Conservation (phyloP, 192 early-diverging fungal species). For the Gaertneriomyces semiglobifer region DNA sequence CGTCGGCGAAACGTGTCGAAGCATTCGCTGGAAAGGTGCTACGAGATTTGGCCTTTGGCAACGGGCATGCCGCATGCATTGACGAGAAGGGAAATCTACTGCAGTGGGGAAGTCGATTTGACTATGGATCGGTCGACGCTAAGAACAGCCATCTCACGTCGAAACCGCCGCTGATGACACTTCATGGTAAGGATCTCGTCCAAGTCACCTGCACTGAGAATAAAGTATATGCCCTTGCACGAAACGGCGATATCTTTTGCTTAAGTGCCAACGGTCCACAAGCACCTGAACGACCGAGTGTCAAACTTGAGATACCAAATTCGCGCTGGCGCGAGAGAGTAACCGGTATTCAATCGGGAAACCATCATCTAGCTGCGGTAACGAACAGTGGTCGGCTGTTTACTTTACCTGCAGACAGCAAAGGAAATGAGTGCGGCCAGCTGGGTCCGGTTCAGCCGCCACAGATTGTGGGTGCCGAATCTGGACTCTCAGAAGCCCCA, state of each 20-base stretch:
- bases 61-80: conserved; percentile 19
- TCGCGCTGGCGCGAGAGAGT: conserved; percentile 10
- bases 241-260: conserved; percentile 12
- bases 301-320: too few species aligned
- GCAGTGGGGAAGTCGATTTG: conserved; percentile 10
- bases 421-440: conserved; percentile 28
- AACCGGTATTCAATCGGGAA: conserved; percentile 28
- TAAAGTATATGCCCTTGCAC: conserved; percentile 17
- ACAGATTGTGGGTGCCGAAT: not conserved
- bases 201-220: conserved; percentile 24
- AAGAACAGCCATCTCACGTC: not conserved
- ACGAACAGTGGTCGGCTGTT: conserved; percentile 30
- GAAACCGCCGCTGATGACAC: conserved; percentile 3
- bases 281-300: too few species aligned
- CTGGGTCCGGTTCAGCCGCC: conserved; percentile 8
- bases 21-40: conserved; percentile 19
- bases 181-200: conserved; percentile 19
- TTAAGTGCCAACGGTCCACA: not conserved
- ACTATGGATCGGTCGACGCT: not conserved
- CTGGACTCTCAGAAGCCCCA: not conserved
- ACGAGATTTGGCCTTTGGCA: conserved; percentile 17
- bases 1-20: not conserved
- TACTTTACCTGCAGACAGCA: conserved; percentile 5
- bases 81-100: conserved; percentile 19
- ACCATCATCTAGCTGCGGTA: conserved; percentile 32